Percentiles rank a stretch among this genome's conserved stretches.
phyloP scores from a whole-genome alignment of 495 filamentous ascomycete genomes.

The Chaetomium tenue region DNA sequence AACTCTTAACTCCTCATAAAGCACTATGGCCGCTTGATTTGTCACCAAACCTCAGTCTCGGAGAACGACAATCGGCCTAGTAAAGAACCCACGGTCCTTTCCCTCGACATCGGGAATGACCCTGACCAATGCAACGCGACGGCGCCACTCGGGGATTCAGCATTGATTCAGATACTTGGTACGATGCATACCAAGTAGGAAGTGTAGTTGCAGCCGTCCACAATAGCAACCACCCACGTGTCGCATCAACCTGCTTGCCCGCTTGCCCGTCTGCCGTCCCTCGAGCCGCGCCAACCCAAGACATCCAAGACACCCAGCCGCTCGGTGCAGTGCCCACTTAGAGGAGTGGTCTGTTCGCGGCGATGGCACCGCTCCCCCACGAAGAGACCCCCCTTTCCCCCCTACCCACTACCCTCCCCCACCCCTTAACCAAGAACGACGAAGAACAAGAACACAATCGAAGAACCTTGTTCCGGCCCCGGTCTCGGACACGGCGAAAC shows the following conservation, averaged over 20 bases:
- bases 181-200: background rate
- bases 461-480: background rate
- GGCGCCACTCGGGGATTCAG: background rate
- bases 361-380: background rate
- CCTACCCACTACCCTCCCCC: background rate
- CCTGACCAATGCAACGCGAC: background rate
- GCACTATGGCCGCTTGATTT: background rate
- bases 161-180: background rate
- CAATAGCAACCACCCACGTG: background rate
- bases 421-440: background rate
- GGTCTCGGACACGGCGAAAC: background rate
- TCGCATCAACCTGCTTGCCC: background rate
- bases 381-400: background rate
- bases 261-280: no score
- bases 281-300: background rate
- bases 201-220: background rate
- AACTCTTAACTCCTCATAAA: no score
- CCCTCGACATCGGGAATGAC: background rate
- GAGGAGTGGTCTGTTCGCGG: slow-evolving; percentile 1
- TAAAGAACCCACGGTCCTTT: no score
- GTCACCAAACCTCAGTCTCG: background rate
- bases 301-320: background rate
- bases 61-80: background rate
- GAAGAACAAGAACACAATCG: background rate
- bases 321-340: background rate